Base-by-base conservation (phyloP, 2,329 filamentous ascomycete genomes). In the Calonectria pteridis region DNA sequence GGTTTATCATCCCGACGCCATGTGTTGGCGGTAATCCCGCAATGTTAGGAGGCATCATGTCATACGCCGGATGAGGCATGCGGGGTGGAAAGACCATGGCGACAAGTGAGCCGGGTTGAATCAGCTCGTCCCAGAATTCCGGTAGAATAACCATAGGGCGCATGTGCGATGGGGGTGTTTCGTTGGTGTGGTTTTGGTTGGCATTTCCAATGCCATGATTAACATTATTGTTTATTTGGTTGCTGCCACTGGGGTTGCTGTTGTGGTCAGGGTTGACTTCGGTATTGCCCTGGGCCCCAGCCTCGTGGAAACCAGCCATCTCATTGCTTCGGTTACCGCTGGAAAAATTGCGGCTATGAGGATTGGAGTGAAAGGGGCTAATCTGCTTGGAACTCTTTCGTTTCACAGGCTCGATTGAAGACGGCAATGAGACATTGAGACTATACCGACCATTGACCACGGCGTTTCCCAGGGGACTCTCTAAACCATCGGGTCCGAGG, bases 61-160 rank as follows among this genome's bases (percentile, higher is more conserved):
- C 62, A 50, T 59, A 66, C 18, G 40, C 9, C 1, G 51, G n/a
- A 26, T 55, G 63, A 20, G 63, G 55, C 23, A 51, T 35, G 29
- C 46, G 46, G 9, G 67, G 67, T 68, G 71, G 72, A 71, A 73
- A 51, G 40, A 11, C 37, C 73, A 75, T 75, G n/a, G 9, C 63
- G 28, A 73, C 68, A 31, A 51, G 53, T 29, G 70, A 69, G 18
- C 73, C 73, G 10, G 73, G 73, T 20, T 71, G 71, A 28, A 75
- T 71, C 10, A 75, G 58, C 31, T 75, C 73, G 46, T 73, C 71
- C 73, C 73, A 75, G 51, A 73, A 75, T 46, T 75, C 73, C 5
- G 73, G 73, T 13, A 75, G 51, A 10, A 75, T 23, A 20, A 73
- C 49, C 53, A 71, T 67, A 28, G 67, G 31, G 33, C 59, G 71